A percentile compares a stretch with the other conserved stretches of the same genome.
Evolutionary conservation across 192 early-diverging fungal species (phyloP).

Genomic region (Rhizoclosmatium sp.): DNA sequence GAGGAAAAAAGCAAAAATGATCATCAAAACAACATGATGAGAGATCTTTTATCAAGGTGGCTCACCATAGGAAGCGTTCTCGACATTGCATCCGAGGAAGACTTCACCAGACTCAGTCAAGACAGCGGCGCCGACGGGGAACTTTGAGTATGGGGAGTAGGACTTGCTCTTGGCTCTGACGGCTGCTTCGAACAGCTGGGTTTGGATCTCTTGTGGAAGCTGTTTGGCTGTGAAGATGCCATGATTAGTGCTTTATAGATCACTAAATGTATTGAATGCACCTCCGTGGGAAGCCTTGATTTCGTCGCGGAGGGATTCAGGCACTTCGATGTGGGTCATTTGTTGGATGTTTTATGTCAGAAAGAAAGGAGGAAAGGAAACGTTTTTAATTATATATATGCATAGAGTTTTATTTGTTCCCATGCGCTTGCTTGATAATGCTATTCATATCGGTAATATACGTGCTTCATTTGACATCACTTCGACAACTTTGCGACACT

Average conservation of each 20-base stretch:
- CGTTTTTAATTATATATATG: too few species aligned
- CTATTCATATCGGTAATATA: too few species aligned
- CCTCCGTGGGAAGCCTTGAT: slow-evolving; percentile 20
- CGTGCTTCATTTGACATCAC: background rate
- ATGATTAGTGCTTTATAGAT: background rate
- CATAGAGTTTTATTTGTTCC: too few species aligned
- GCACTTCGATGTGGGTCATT: background rate
- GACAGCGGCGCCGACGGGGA: slow-evolving; percentile 88
- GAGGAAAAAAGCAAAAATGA: background rate
- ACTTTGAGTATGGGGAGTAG: slow-evolving; percentile 92
- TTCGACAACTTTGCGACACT: background rate
- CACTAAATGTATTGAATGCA: background rate
- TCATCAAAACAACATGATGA: slow-evolving; percentile 7
- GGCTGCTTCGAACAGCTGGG: slow-evolving; percentile 24
- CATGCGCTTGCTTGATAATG: too few species aligned
- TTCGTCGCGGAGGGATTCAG: background rate
- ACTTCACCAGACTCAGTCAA: slow-evolving; percentile 70
- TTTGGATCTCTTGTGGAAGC: slow-evolving; percentile 11
- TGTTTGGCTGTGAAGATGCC: background rate
- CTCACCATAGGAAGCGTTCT: slow-evolving; percentile 82
- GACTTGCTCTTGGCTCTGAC: slow-evolving; percentile 70
- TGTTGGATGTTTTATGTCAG: background rate
- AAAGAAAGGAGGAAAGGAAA: too few species aligned
- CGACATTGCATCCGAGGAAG: slow-evolving; percentile 82
- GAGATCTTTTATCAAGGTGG: background rate